Evolutionary conservation across 352 stramenopile species (phyloP), one percentile per base, ranked within the genome.

Genomic region (Phytopythium mirpurense): DNA sequence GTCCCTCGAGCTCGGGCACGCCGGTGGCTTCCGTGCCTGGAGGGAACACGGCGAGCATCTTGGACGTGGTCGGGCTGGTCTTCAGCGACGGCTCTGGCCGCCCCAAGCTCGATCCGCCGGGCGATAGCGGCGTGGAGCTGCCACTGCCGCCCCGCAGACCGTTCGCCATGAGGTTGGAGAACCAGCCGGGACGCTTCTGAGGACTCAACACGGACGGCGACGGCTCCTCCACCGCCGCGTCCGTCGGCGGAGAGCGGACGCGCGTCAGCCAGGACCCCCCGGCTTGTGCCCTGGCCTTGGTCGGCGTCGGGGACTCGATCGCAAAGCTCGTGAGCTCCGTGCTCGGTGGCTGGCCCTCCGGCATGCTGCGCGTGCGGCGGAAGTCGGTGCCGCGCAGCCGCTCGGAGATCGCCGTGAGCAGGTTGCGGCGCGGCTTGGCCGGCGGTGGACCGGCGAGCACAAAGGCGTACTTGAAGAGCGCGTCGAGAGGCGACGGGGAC

Each of bases 391-490:
- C 54, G 34, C 78, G 80, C 27, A 81, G 70, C 21, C 57, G 55
- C 43, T 68, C 62, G 21, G 63, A 63, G 49, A 74, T 73, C 0
- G 58, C 62, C 19, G 54, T 51, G 0, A 68, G 62, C 10, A 64
- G 35, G 26, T 56, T 82, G n/a, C 59, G 60, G 27, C 72, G 71
- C 2, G 72, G 38, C 15, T 66, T 79, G 8, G 23, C 21, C 24
- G 61, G 50, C 26, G 69, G 65, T 10, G 78, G 74, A 3, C 78
- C 78, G 16, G 74, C 72, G 37, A 89, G 54, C 23, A 89, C 78
- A 41, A 89, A 66, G 4, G 78, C 71, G 40, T 86, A 89, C 54
- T 86, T 89, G 66, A 89, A 86, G 21, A 89, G 55, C 15, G 77
- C 68, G 2, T 70, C 72, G 1, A 88, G 48, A 4, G 70, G 83